Conservation (phyloP, 2,329 filamentous ascomycete species). For the Blumeriella jaapii region DNA sequence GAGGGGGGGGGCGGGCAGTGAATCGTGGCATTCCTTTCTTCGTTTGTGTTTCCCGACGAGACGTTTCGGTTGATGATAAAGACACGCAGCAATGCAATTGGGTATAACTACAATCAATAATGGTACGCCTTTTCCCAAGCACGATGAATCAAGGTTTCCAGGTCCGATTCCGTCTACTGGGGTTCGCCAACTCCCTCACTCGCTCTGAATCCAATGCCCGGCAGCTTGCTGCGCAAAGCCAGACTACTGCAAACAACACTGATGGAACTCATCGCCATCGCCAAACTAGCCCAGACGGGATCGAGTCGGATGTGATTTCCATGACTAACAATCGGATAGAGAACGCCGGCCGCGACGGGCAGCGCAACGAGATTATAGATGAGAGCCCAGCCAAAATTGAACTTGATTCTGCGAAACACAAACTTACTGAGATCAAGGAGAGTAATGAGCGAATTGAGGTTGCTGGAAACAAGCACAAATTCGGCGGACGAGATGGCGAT, state of each 20-base stretch:
- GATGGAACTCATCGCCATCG: constrained; percentile 87
- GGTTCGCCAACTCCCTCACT: background rate
- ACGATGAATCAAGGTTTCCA: too few relatives aligned
- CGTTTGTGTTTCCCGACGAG: too few relatives aligned
- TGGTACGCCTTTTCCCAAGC: too few relatives aligned
- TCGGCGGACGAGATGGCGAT: constrained; percentile 72
- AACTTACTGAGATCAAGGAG: constrained; percentile 46
- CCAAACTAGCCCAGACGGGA: constrained; percentile 78
- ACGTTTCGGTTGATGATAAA: too few relatives aligned
- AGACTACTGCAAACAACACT: constrained; percentile 80
- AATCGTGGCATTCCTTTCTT: too few relatives aligned
- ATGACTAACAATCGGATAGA: constrained; percentile 43
- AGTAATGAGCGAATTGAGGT: constrained; percentile 46
- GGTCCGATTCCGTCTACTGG: too few relatives aligned
- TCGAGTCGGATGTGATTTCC: constrained; percentile 52
- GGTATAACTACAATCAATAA: too few relatives aligned
- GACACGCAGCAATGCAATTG: too few relatives aligned
- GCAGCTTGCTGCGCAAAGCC: constrained; percentile 40
- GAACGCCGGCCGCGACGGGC: constrained; percentile 53
- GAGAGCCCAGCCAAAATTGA: constrained; percentile 58
- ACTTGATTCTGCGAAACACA: constrained; percentile 52
- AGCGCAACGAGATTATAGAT: constrained; percentile 54
- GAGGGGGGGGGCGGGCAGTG: too few relatives aligned
- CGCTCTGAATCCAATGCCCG: constrained; percentile 28
- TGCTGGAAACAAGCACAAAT: constrained; percentile 62